A percentile compares a stretch with the other conserved stretches of the same genome.
These are phyloP conservation scores for Nemania diffusa DNA, from an alignment of 2,329 filamentous ascomycete genomes.

Conservation along the genomic window DNA sequence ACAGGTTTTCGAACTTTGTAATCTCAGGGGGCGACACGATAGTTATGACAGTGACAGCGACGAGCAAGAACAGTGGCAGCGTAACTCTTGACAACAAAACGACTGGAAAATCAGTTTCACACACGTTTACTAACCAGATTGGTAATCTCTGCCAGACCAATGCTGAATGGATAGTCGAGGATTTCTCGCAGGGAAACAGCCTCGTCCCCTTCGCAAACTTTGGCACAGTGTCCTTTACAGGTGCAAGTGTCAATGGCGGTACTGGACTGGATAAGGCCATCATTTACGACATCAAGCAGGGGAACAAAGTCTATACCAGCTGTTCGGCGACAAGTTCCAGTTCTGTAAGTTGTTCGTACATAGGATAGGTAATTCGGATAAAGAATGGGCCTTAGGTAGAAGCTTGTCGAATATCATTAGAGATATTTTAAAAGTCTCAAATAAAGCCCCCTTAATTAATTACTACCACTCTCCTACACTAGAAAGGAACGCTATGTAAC, in stretches of 20 bases:
- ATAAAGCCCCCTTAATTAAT: background rate
- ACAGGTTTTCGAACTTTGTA: conserved; percentile 60
- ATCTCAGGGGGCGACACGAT: conserved; percentile 49
- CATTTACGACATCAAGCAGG: conserved; percentile 59
- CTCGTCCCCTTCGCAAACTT: conserved; percentile 60
- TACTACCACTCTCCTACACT: background rate
- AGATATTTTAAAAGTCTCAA: background rate
- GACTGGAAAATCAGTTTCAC: conserved; percentile 61
- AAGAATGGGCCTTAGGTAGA: background rate
- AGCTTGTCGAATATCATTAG: background rate
- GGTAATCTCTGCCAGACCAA: conserved; percentile 62
- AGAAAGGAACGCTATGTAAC: no score
- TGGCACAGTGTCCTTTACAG: conserved; percentile 56
- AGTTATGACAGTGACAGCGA: conserved; percentile 41
- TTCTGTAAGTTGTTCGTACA: conserved; percentile 44
- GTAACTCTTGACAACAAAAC: conserved; percentile 54
- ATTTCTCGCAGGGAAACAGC: conserved; percentile 55
- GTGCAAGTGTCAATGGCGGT: conserved; percentile 51
- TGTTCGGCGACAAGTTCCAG: conserved; percentile 43
- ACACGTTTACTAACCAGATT: conserved; percentile 59
- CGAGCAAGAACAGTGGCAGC: conserved; percentile 33
- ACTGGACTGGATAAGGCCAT: conserved; percentile 52
- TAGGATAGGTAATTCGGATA: conserved; percentile 24
- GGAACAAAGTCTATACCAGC: conserved; percentile 50
- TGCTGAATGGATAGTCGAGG: conserved; percentile 72